A percentile compares a stretch with the other conserved stretches of the same genome.
Conservation (phyloP, 2,329 filamentous ascomycete genomes). For the Arthrobotrys iridis region DNA sequence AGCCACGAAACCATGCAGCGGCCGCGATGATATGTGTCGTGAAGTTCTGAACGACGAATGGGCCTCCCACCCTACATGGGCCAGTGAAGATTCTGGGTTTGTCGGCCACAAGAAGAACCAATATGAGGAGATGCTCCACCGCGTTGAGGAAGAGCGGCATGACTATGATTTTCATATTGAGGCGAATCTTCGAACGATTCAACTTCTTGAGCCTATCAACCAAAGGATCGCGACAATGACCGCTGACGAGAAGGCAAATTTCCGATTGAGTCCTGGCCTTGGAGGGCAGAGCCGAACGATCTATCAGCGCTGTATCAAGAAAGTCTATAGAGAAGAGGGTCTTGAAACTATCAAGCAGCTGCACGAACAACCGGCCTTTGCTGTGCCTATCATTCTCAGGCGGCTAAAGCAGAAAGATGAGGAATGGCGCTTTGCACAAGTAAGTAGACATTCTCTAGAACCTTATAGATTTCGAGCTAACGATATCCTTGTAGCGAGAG, state of each 20-base stretch:
- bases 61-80: constrained; percentile 99
- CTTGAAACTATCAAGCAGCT: constrained; percentile 86
- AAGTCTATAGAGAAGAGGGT: constrained; percentile 88
- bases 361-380: constrained; percentile 82
- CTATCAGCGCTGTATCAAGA: constrained; percentile 96
- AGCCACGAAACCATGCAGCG: constrained; percentile 88
- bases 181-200: constrained; percentile 91
- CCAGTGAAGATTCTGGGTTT: constrained; percentile 96
- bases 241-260: constrained; percentile 75
- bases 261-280: constrained; percentile 82
- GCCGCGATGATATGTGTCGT: constrained; percentile 92
- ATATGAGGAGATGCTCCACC: constrained; percentile 90
- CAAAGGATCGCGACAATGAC: constrained; percentile 86
- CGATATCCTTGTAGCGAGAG: constrained; percentile 72
- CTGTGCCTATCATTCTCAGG: constrained; percentile 86
- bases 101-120: constrained; percentile 97
- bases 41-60: constrained; percentile 96
- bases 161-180: constrained; percentile 99
- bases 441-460: constrained; percentile 59
- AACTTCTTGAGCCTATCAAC: constrained; percentile 91
- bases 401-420: constrained; percentile 95
- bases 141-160: constrained; percentile 97
- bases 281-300: constrained; percentile 95
- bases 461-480: background rate
- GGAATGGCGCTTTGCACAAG: constrained; percentile 92